These are phyloP conservation scores for Rhizophagus prolifer DNA, from an alignment of 192 early-diverging fungal species.

Conservation along the genomic window DNA sequence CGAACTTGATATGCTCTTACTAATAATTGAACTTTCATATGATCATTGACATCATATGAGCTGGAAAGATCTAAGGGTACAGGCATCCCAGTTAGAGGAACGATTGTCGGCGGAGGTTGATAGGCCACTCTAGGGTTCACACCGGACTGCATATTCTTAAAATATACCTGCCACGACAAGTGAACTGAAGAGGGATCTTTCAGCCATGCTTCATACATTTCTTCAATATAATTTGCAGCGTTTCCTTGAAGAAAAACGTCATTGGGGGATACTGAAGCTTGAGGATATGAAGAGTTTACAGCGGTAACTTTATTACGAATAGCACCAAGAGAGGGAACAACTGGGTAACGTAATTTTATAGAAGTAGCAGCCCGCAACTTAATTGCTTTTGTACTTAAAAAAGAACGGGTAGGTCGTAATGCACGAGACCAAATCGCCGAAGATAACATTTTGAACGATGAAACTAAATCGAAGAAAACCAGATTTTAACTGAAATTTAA, in stretches of 20 bases:
- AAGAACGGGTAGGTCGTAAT: neutral
- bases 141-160: conserved; percentile 74
- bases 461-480: too few relatives aligned
- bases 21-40: conserved; percentile 97
- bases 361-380: neutral
- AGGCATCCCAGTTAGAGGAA: conserved; percentile 42
- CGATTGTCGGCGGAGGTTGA: conserved; percentile 73
- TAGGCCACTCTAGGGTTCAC: conserved; percentile 70
- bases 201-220: conserved; percentile 94
- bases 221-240: conserved; percentile 85
- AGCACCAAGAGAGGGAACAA: neutral
- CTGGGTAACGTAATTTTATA: neutral
- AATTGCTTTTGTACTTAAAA: neutral
- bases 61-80: conserved; percentile 34
- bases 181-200: conserved; percentile 90
- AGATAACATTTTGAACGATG: neutral
- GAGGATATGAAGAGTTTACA: conserved; percentile 20
- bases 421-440: neutral
- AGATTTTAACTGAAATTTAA: too few relatives aligned
- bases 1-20: conserved; percentile 95
- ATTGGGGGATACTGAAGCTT: conserved; percentile 53
- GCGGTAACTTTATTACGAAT: conserved; percentile 21
- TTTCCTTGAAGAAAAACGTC: conserved; percentile 87
- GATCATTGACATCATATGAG: conserved; percentile 80
- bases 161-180: conserved; percentile 96